Evolutionary conservation across 352 stramenopile genomes (phyloP).

Genomic region (Aphanomyces euteiches): DNA sequence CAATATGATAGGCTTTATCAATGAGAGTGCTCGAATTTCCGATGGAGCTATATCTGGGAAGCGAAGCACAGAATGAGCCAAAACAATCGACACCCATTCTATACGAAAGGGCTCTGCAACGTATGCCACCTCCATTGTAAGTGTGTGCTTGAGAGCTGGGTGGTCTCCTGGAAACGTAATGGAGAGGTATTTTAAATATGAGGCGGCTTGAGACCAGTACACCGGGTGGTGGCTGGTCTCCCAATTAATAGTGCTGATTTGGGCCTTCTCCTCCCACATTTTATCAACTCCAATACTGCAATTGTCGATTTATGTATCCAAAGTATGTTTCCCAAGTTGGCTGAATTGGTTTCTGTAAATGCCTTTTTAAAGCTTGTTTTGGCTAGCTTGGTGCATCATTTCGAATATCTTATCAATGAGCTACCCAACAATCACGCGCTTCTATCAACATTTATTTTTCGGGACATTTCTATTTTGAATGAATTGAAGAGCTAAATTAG

Average conservation of each 20-base stretch:
- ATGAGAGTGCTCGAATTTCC: no score
- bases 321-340: neutral
- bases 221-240: conserved; percentile 12
- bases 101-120: conserved; percentile 31
- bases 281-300: no score
- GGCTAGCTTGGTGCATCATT: neutral
- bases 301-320: no score
- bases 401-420: neutral
- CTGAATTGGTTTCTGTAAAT: neutral
- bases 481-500: neutral
- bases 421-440: neutral
- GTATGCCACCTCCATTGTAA: conserved; percentile 23
- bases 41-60: no score
- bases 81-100: conserved; percentile 3
- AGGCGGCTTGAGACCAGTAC: conserved; percentile 18
- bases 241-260: conserved; percentile 21
- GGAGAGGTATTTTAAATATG: conserved; percentile 28
- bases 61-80: no score
- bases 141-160: conserved; percentile 21
- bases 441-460: neutral
- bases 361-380: neutral
- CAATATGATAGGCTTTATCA: no score
- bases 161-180: conserved; percentile 20
- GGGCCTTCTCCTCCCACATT: conserved; percentile 26
- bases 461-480: neutral